Evolutionary conservation across 2,329 filamentous ascomycete genomes (phyloP), one percentile per base, ranked within the genome.

Genomic region (Neonectria coccinea): DNA sequence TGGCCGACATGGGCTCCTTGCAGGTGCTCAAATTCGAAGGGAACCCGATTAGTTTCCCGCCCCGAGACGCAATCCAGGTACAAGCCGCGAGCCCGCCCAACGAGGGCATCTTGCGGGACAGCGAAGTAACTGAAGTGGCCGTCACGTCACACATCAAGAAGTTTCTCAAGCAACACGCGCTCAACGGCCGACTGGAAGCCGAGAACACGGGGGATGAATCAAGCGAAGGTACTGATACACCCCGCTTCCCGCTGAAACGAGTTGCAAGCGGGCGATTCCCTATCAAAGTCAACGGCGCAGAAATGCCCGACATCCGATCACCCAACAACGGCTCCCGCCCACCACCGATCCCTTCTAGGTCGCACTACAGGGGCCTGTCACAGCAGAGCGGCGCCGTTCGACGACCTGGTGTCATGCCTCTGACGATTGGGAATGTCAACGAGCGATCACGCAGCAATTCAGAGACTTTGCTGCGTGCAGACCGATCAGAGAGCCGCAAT

Each of bases 1-100:
- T 98, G 22, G 93, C 92, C 59, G 94, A 97, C 68, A 97, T 97
- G 92, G 90, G 87, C 61, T 96, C 93, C 59, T 82, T 98, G 64
- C 92, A 95, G 76, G 92, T 97, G 69, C 84, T 98, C 61, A 97
- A 97, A 78, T 88, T 97, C 39, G 92, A 95, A 62, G 93, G 93
- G 50, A 97, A 97, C 72, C 92, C 92, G 9, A 87, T 97, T 63
- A 87, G 86, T 63, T 95, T 95, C 72, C 94, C 94, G 4, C 91
- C 92, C 16, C 88, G 86, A 71, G 89, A 91, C 69, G 84, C 91
- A 14, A 78, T 93, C 27, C 88, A 90, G 70, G 81, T 87, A 11
- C 85, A 86, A 72, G 82, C 84, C 18, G 80, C 80, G 44, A 88
- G 82, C 53, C 85, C 86, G 18, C 83, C 86, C 2, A 86, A 87